These are phyloP conservation scores for Immersiporthe knoxdaviesiana DNA, from an alignment of 2,329 filamentous ascomycete genomes.

Conservation along the genomic window DNA sequence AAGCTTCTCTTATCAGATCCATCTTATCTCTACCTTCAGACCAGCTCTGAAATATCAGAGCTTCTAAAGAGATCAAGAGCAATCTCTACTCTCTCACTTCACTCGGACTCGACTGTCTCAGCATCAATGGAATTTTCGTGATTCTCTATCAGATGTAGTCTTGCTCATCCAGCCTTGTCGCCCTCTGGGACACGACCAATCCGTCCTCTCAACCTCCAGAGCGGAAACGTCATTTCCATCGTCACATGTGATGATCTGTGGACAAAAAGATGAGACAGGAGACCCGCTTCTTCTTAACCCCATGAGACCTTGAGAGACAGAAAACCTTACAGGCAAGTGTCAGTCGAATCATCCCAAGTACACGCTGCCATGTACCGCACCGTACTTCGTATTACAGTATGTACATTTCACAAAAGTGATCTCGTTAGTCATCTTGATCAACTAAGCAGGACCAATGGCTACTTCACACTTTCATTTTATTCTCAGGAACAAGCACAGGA, in stretches of 20 bases:
- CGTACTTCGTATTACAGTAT: neutral
- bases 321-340: neutral
- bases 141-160: neutral
- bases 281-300: neutral
- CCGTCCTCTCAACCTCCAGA: neutral
- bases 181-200: neutral
- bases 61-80: neutral
- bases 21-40: neutral
- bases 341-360: neutral
- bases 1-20: conserved; percentile 1
- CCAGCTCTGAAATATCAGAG: neutral
- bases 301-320: neutral
- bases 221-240: neutral
- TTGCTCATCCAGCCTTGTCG: neutral
- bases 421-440: neutral
- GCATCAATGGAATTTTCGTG: neutral
- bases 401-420: neutral
- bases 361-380: neutral
- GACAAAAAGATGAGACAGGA: neutral
- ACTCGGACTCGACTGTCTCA: neutral
- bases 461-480: neutral
- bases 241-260: neutral
- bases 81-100: neutral
- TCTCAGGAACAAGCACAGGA: neutral
- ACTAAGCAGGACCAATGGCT: neutral